Base-by-base conservation (phyloP, 352 stramenopile species). In the Saprolegnia parasitica region DNA sequence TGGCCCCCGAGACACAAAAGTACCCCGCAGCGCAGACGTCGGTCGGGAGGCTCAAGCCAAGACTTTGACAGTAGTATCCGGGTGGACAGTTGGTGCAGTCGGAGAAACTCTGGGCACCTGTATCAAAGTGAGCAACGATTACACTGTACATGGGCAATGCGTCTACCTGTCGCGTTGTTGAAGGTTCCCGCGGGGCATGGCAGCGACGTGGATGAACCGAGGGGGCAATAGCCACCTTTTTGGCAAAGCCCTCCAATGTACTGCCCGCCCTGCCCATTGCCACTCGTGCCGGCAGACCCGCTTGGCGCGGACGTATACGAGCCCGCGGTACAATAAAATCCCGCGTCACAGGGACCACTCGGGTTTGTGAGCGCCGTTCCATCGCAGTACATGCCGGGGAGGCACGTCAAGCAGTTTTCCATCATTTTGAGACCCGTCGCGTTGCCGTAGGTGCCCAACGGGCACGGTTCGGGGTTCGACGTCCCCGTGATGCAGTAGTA, bases 321-420 rank as follows among this genome's bases (percentile, higher is more conserved):
- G 1, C 91, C 91, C 0, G 82, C 55, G 1, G 83, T 84, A 64
- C 94, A 98, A 72, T 97, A 98, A 68, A 97, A 97, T 0, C 94
- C 94, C 18, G 86, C 79, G 24, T 93, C 85, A 60, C 94, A 98
- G 3, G 79, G 84, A 16, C 84, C 83, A 11, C 81, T 76, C 1
- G 88, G 87, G 15, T 78, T 72, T 0, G 87, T 92, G 37, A 97
- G 80, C 0, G 72, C 86, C 21, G 79, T 93, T 5, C 86, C 78
- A 54, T 98, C 91, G 72, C 93, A 98, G 65, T 96, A 98, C 77
- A 88, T 88, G 0, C 94, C 93, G n/a, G 90, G 84, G 18, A 86
- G 76, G 68, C 94, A 98, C 37, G 76, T 62, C 0, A 86, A 73
- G 74, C 94, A 98, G 58, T 97, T 89, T 40, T 95, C 81, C 13